Percentiles rank a stretch among this genome's conserved stretches.
phyloP scores from a whole-genome alignment of 2,329 filamentous ascomycete genomes.

The Diaporthe ilicicola region DNA sequence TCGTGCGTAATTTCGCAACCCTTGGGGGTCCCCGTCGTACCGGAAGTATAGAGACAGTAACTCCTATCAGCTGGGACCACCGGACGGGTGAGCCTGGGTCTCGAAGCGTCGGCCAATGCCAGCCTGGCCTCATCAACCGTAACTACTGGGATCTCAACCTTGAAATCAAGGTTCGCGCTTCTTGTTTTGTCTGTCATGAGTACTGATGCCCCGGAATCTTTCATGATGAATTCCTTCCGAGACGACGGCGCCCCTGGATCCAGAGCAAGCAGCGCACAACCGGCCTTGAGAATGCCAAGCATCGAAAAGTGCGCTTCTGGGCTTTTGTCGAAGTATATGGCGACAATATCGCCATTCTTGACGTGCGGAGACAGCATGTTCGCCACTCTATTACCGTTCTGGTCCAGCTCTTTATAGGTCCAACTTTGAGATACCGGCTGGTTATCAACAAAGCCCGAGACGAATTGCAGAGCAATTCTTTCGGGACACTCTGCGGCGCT shows the following conservation, averaged over 20 bases:
- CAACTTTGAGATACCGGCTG: constrained; percentile 63
- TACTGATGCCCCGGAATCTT: constrained; percentile 73
- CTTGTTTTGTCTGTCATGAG: constrained; percentile 63
- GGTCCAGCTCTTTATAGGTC: constrained; percentile 78
- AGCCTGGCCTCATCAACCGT: constrained; percentile 45
- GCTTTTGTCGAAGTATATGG: constrained; percentile 84
- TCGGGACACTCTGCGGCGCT: constrained; percentile 65
- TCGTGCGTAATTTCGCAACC: constrained; percentile 89
- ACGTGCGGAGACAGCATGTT: constrained; percentile 65
- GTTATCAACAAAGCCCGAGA: constrained; percentile 60
- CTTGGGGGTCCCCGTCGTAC: constrained; percentile 87
- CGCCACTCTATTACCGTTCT: constrained; percentile 76
- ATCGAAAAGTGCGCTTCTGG: constrained; percentile 86
- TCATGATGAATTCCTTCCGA: constrained; percentile 79
- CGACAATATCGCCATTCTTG: constrained; percentile 69
- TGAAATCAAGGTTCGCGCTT: constrained; percentile 44
- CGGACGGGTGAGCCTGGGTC: constrained; percentile 43
- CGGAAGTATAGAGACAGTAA: constrained; percentile 88
- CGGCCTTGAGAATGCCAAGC: constrained; percentile 82
- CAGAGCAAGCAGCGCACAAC: constrained; percentile 82
- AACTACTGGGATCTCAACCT: constrained; percentile 43
- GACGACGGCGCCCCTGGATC: constrained; percentile 77
- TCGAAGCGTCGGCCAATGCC: constrained; percentile 18
- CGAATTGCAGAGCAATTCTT: constrained; percentile 79
- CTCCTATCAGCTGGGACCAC: constrained; percentile 66